Evolutionary conservation across 2,329 filamentous ascomycete genomes (phyloP), one percentile per base, ranked within the genome.

Genomic region (Corniculantispora saksenae): DNA sequence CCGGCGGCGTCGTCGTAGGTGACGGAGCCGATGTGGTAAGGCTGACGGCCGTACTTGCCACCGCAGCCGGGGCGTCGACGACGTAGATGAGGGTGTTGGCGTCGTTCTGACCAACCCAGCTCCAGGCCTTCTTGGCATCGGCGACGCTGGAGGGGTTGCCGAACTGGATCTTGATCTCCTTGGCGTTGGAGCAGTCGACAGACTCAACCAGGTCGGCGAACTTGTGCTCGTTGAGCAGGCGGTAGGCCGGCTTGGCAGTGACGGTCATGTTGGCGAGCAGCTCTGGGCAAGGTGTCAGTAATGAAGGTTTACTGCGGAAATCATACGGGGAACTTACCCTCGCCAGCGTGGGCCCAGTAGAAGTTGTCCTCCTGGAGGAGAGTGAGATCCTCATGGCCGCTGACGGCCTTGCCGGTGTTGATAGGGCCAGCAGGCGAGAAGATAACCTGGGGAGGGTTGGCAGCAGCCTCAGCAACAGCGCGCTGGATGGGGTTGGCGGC

Each of bases 181-280:
- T 19, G 45, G 64, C 56, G 23, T 63, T 23, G 59, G 58, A 45
- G 59, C 64, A 66, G 64, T 66, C 58, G 10, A 66, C 59, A n/a
- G 64, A 62, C 32, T 38, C 8, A n/a, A 66, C 64, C 15, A 66
- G 53, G 45, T 62, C 58, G 2, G 40, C 45, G 29, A 66, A 63
- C 32, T 53, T 43, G 53, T 62, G 64, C 53, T 59, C 64, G 54
- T 66, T 66, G 54, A 61, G 58, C 25, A 66, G 58, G 23, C 58
- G 58, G 53, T 62, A 66, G 21, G 23, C 29, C 21, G 64, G 59
- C 58, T 57, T 57, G 51, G 64, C 64, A 3, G 64, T 66, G 32
- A 62, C 58, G 43, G 64, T 66, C 54, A 61, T 61, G 47, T 66
- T 66, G 51, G 64, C 64, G n/a, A 66, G 59, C 8, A 66, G 64